Conservation (phyloP, 1,139 yeast species). For the Protomyces gravidus region DNA sequence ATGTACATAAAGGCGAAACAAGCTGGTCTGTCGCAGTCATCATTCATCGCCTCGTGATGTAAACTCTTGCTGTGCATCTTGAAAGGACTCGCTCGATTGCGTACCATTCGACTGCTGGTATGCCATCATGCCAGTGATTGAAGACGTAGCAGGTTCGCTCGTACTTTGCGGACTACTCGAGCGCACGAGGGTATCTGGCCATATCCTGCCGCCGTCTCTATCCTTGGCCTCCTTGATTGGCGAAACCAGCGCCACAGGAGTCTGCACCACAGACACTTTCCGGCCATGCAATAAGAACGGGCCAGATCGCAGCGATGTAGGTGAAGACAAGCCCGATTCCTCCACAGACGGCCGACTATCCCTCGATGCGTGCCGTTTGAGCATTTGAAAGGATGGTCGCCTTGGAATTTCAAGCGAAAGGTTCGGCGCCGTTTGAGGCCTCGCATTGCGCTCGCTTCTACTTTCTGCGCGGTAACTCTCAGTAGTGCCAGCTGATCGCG, state of each 20-base stretch:
- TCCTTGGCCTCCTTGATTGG: not conserved
- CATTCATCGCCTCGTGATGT: too few relatives aligned
- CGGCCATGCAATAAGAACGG: slow-evolving; percentile 25
- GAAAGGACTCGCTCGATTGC: not conserved
- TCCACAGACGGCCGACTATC: not conserved
- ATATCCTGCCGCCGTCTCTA: not conserved
- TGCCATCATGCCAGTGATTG: not conserved
- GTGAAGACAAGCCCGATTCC: not conserved
- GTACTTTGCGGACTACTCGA: not conserved
- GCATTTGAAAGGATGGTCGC: not conserved
- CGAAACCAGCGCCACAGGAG: slow-evolving; percentile 11
- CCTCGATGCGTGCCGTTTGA: not conserved
- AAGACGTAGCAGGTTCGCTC: too few relatives aligned
- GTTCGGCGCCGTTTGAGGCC: not conserved
- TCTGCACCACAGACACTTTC: slow-evolving; percentile 25
- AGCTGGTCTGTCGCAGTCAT: not conserved
- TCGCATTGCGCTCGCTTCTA: not conserved
- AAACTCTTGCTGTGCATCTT: not conserved
- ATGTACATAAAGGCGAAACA: too few relatives aligned
- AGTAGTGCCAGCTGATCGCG: not conserved
- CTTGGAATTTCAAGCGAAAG: not conserved
- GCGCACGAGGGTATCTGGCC: not conserved
- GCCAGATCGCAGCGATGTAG: slow-evolving; percentile 13
- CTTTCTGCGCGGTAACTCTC: not conserved
- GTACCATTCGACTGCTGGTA: not conserved